Base-by-base conservation (phyloP, 2,329 filamentous ascomycete genomes). In the Pseudonectria foliicola region DNA sequence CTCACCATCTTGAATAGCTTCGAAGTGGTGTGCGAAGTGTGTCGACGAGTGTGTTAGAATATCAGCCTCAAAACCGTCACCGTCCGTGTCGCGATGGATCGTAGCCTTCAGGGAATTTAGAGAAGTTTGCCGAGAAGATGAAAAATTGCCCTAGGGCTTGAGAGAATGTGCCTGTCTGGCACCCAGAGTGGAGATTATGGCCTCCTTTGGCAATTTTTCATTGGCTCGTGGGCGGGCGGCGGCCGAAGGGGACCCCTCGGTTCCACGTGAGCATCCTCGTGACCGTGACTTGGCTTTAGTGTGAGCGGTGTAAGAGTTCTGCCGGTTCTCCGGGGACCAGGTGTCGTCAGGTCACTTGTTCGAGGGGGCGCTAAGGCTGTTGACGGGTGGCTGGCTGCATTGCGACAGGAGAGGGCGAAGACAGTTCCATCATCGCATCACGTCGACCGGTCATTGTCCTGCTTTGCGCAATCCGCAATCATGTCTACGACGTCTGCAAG, bases 401-500 rank as follows among this genome's bases (percentile, higher is more conserved):
- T 40, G 44, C 27, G 31, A 31, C 21, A 27, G 23, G 37, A 27
- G 27, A 25, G 23, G n/a, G 25, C 18, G n/a, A 21, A 21, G 18
- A 21, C 18, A 8, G 5, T 35, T n/a, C n/a, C n/a, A 29, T 33
- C 34, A 45, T 42, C 31, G 35, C 37, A 39, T 44, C 39, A 36
- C 37, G 41, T 42, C 38, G 18, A 21, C 18, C 18, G 18, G 5
- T 29, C 24, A n/a, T 33, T 29, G 27, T 28, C 31, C 26, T 33
- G 35, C 25, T 33, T 30, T 16, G 29, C 28, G 30, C 8, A 31
- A 27, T 34, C 32, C 30, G 31, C 27, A 29, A 55, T 33, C 45
- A 80, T 78, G 74, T 65, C 72, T 44, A 56, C 69, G 47, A 61
- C 68, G 39, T 64, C 68, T 29, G 67, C 74, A 45, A 77, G 64